These are phyloP conservation scores for Galerina marginata DNA, from an alignment of 768 basidiomycete genomes.

Conservation along the genomic window DNA sequence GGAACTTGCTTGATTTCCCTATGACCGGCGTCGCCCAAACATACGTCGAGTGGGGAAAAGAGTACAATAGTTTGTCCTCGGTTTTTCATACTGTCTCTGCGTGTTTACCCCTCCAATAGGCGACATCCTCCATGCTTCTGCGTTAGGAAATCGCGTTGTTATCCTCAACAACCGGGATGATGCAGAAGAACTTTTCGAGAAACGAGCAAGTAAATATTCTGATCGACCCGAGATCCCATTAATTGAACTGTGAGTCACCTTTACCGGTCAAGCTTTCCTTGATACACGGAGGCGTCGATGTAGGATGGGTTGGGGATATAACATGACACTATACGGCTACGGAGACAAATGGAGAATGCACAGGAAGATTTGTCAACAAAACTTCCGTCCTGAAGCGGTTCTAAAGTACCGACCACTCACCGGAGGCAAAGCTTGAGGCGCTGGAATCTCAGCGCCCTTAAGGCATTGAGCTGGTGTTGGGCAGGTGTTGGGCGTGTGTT, in stretches of 20 bases:
- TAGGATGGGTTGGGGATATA: conserved; percentile 40
- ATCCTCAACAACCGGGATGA: conserved; percentile 31
- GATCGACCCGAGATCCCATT: conserved; percentile 44
- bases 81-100: neutral
- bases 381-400: conserved; percentile 33
- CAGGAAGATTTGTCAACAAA: conserved; percentile 41
- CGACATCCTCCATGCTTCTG: conserved; percentile 26
- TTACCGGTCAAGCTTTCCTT: neutral
- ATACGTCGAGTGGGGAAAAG: conserved; percentile 21
- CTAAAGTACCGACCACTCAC: conserved; percentile 25
- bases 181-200: conserved; percentile 39
- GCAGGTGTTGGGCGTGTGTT: no score
- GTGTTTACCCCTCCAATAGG: conserved; percentile 7
- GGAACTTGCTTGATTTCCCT: conserved; percentile 21
- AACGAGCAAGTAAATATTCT: conserved; percentile 50
- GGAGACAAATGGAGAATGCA: conserved; percentile 43
- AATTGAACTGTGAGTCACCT: conserved; percentile 7
- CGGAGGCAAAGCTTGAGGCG: no score
- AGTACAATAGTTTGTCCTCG: conserved; percentile 18
- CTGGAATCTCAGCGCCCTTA: no score
- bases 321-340: conserved; percentile 37
- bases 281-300: neutral
- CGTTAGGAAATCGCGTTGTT: conserved; percentile 29
- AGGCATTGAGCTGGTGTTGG: no score
- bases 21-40: neutral